Percentiles rank a stretch among this genome's conserved stretches.
phyloP scores from a whole-genome alignment of 768 basidiomycete genomes.

The Tricholoma bakamatsutake region DNA sequence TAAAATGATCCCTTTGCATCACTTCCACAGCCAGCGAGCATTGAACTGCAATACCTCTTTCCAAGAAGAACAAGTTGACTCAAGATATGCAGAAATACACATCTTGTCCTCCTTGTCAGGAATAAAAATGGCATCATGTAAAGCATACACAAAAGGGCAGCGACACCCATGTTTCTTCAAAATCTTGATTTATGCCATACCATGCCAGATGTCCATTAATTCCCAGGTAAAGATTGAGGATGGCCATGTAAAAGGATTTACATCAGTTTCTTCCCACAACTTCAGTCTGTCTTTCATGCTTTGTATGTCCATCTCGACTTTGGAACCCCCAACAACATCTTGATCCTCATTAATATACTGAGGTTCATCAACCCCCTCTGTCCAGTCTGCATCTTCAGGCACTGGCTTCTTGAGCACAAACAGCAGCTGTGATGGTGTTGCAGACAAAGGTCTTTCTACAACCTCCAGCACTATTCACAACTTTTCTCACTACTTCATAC shows the following conservation, averaged over 20 bases:
- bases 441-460: too few relatives aligned
- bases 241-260: background rate
- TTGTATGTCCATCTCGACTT: background rate
- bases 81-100: background rate
- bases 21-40: constrained; percentile 15
- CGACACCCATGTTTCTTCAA: background rate
- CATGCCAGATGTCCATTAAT: background rate
- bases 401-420: too few relatives aligned
- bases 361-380: background rate
- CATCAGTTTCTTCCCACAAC: background rate
- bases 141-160: constrained; percentile 13
- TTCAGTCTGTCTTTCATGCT: too few relatives aligned
- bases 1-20: constrained; percentile 24
- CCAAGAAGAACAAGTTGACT: too few relatives aligned
- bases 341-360: background rate
- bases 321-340: constrained; percentile 10
- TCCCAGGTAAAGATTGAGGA: background rate
- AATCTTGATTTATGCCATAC: background rate
- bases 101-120: constrained; percentile 18
- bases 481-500: too few relatives aligned
- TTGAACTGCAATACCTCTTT: too few relatives aligned
- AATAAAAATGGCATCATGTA: constrained; percentile 21
- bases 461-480: too few relatives aligned
- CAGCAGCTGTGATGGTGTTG: too few relatives aligned
- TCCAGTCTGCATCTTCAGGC: background rate